phyloP scores from a whole-genome alignment of 495 filamentous ascomycete species.

The Trichocladium antarcticum region DNA sequence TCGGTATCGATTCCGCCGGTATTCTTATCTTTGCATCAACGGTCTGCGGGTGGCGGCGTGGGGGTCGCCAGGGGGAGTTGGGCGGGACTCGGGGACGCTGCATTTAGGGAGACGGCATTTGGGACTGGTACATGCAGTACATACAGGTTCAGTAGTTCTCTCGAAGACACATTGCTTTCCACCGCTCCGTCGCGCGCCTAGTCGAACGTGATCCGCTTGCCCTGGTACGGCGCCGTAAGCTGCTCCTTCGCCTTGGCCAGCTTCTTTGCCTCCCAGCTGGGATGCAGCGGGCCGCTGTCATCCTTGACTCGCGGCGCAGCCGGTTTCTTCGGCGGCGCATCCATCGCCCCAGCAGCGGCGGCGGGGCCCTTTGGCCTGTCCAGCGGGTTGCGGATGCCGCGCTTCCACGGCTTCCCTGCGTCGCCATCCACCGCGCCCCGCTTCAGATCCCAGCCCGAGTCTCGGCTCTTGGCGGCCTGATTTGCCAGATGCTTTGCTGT shows the following conservation, averaged over 20 bases:
- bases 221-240: conserved; percentile 52
- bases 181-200: conserved; percentile 24
- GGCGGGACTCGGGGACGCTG: too few species aligned
- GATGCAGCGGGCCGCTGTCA: conserved; percentile 64
- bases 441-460: conserved; percentile 44
- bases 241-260: conserved; percentile 65
- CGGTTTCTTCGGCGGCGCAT: conserved; percentile 3
- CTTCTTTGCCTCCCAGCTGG: conserved; percentile 85
- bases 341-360: conserved; percentile 4
- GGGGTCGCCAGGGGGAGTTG: too few species aligned
- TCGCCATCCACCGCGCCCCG: conserved; percentile 34
- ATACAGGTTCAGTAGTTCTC: background rate
- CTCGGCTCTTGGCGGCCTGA: conserved; percentile 16
- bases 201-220: conserved; percentile 88
- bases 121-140: background rate
- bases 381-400: conserved; percentile 25
- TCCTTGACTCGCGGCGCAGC: conserved; percentile 34
- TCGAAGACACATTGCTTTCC: background rate
- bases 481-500: conserved; percentile 28
- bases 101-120: too few species aligned
- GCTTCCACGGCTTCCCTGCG: conserved; percentile 36
- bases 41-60: too few species aligned
- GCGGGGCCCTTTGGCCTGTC: conserved; percentile 1
- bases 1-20: too few species aligned
- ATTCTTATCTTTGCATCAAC: too few species aligned